Conservation (phyloP, 371 early-diverging fungal species). For the Coemansia sp. region DNA sequence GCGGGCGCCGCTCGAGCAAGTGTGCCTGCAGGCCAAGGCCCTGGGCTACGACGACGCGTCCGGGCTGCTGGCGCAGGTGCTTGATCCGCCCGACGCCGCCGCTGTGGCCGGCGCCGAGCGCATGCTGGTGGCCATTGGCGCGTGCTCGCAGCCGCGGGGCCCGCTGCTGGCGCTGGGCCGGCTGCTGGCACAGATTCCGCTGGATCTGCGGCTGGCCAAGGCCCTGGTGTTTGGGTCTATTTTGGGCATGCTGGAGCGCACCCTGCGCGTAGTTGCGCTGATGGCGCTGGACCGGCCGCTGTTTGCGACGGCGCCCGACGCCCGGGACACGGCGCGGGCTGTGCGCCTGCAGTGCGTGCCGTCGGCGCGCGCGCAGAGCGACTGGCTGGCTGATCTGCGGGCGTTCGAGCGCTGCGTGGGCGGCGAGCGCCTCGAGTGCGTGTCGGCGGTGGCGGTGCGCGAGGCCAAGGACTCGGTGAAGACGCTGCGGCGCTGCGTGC, state of each 20-base stretch:
- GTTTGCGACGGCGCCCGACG: slow-evolving; percentile 9
- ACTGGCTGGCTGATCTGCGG: slow-evolving; percentile 56
- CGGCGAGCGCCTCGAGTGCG: slow-evolving; percentile 29
- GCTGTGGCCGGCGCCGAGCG: slow-evolving; percentile 55
- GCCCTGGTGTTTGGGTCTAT: slow-evolving; percentile 79
- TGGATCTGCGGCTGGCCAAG: slow-evolving; percentile 88
- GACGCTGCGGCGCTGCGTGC: slow-evolving; percentile 28
- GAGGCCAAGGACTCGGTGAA: slow-evolving; percentile 51
- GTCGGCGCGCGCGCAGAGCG: slow-evolving; percentile 33
- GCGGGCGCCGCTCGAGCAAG: slow-evolving; percentile 67
- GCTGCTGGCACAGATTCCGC: slow-evolving; percentile 82
- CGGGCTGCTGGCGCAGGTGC: slow-evolving; percentile 51
- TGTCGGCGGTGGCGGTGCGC: slow-evolving; percentile 52
- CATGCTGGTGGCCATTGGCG: slow-evolving; percentile 54
- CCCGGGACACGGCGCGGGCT: slow-evolving; percentile 4
- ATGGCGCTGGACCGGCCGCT: slow-evolving; percentile 29
- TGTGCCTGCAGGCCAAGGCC: slow-evolving; percentile 65
- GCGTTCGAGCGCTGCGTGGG: slow-evolving; percentile 43
- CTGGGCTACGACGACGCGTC: slow-evolving; percentile 49
- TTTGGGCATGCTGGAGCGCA: slow-evolving; percentile 73
- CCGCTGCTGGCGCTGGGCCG: slow-evolving; percentile 83
- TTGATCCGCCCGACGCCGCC: slow-evolving; percentile 61
- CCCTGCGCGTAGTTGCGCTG: slow-evolving; percentile 71
- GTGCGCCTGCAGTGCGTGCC: slow-evolving; percentile 12
- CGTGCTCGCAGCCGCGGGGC: slow-evolving; percentile 62